phyloP scores from a whole-genome alignment of 2,329 filamentous ascomycete species.

The Microsporum ferrugineum region DNA sequence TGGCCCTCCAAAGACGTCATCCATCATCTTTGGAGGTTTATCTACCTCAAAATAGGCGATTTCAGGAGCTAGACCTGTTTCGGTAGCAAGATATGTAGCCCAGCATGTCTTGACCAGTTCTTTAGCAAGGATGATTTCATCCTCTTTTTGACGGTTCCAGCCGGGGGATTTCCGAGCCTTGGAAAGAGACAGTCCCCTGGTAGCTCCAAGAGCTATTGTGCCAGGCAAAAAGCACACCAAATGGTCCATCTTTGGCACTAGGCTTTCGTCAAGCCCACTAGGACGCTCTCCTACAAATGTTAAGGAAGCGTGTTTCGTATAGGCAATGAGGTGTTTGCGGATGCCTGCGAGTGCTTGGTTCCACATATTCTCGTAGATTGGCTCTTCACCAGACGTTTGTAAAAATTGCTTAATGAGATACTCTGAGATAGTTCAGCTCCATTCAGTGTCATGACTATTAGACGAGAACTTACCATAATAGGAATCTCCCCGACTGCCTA shows the following conservation, averaged over 20 bases:
- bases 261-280: constrained; percentile 50
- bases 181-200: constrained; percentile 61
- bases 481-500: constrained; percentile 89
- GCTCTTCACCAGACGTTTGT: constrained; percentile 78
- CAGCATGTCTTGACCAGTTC: constrained; percentile 96
- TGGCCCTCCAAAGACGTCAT: constrained; percentile 20
- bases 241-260: constrained; percentile 94
- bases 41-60: constrained; percentile 82
- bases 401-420: constrained; percentile 98
- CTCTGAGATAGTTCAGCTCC: constrained; percentile 39
- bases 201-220: constrained; percentile 81
- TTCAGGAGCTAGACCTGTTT: constrained; percentile 84
- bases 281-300: constrained; percentile 87
- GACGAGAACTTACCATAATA: constrained; percentile 56
- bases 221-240: constrained; percentile 95
- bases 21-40: constrained; percentile 48
- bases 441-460: not conserved
- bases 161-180: constrained; percentile 59
- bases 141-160: constrained; percentile 71
- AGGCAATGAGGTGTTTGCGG: constrained; percentile 83
- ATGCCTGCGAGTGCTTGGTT: constrained; percentile 72
- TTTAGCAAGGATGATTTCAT: constrained; percentile 73
- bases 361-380: constrained; percentile 87
- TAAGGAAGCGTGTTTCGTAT: constrained; percentile 65
- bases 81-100: constrained; percentile 88